These are phyloP conservation scores for Claviceps sp. DNA, from an alignment of 2,329 filamentous ascomycete genomes.

Conservation along the genomic window DNA sequence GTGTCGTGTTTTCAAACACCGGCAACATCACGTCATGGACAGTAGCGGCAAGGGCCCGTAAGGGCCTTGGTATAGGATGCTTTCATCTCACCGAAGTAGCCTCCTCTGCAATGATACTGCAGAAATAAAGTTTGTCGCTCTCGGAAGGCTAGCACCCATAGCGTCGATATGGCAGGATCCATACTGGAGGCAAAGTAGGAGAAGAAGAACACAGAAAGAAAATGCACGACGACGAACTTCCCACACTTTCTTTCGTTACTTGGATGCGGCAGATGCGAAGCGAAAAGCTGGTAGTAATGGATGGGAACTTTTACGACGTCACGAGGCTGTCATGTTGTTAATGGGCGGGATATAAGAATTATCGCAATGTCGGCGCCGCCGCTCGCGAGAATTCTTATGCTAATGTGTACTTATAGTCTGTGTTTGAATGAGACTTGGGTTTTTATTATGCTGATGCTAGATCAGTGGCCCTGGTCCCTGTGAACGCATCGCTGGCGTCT, in stretches of 20 bases:
- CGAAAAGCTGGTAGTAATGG: neutral
- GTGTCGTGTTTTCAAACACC: neutral
- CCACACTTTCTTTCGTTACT: neutral
- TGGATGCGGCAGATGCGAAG: neutral
- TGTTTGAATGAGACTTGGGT: neutral
- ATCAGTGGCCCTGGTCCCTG: no score
- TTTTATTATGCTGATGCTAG: neutral
- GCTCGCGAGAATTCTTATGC: neutral
- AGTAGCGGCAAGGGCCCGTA: neutral
- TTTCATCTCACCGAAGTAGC: neutral
- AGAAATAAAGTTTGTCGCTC: neutral
- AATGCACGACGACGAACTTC: neutral
- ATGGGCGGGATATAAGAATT: neutral
- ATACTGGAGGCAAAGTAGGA: neutral
- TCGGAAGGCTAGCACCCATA: neutral
- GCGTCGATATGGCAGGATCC: neutral
- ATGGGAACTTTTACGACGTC: neutral
- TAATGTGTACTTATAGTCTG: neutral
- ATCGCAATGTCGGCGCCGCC: neutral
- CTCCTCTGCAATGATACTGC: neutral
- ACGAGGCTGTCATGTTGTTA: neutral
- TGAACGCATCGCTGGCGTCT: no score
- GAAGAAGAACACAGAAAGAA: neutral
- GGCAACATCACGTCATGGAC: neutral
- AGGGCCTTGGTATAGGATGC: neutral